These are phyloP conservation scores for Kurtzmaniella natalensis DNA, from an alignment of 1,139 yeast genomes.

Conservation along the genomic window DNA sequence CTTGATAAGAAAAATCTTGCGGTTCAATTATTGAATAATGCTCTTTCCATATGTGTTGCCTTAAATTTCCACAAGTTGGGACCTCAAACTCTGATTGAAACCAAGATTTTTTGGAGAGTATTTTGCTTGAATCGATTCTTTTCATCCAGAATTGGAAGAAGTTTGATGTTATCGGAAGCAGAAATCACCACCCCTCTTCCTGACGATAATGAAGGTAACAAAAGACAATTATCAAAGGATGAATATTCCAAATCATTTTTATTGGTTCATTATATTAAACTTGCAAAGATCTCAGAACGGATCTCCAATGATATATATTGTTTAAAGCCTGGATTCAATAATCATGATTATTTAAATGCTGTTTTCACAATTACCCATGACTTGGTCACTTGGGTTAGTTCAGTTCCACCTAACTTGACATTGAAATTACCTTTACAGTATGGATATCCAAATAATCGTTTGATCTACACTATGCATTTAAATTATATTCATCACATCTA, in stretches of 20 bases:
- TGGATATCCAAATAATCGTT: constrained; percentile 14
- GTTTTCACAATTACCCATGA: constrained; percentile 16
- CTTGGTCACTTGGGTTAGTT: constrained; percentile 20
- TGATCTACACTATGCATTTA: constrained; percentile 23
- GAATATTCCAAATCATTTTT: constrained; percentile 16
- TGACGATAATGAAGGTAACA: constrained; percentile 1
- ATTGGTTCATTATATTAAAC: constrained; percentile 18
- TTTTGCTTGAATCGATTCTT: constrained; percentile 26
- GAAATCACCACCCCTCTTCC: constrained; percentile 15
- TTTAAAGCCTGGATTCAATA: constrained; percentile 14
- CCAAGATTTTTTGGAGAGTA: constrained; percentile 18
- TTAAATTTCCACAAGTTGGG: constrained; percentile 20
- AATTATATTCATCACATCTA: constrained; percentile 28
- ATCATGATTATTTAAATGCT: constrained; percentile 15
- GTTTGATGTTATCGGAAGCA: constrained; percentile 17
- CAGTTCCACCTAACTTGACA: constrained; percentile 17
- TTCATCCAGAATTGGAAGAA: constrained; percentile 23
- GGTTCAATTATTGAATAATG: constrained; percentile 19
- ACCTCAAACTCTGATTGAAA: constrained; percentile 6
- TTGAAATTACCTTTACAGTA: constrained; percentile 12
- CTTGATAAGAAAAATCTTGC: constrained; percentile 27
- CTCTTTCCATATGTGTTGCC: constrained; percentile 24
- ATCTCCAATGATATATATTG: constrained; percentile 20
- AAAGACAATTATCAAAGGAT: constrained; percentile 7
- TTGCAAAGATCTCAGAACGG: constrained; percentile 23